A percentile compares a stretch with the other conserved stretches of the same genome.
These are phyloP conservation scores for Hemileccinum impolitum DNA, from an alignment of 768 basidiomycete genomes.

Conservation along the genomic window DNA sequence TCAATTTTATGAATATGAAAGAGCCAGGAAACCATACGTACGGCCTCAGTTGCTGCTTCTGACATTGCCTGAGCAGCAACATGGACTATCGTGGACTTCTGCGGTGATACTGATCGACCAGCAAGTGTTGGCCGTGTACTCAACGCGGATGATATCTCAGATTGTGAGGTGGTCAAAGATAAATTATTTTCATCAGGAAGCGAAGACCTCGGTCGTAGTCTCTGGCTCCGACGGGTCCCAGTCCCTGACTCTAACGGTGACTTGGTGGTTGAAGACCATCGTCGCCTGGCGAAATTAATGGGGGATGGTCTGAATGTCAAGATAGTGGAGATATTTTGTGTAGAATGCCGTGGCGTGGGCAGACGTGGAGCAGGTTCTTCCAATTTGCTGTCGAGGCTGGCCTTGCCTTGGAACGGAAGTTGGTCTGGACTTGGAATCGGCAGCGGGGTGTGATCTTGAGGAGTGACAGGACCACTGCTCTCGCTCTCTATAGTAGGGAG, in stretches of 20 bases:
- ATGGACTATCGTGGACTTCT: constrained; percentile 24
- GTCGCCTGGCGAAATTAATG: constrained; percentile 58
- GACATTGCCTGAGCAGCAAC: constrained; percentile 20
- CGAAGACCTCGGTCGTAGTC: constrained; percentile 31
- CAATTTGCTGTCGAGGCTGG: constrained; percentile 15
- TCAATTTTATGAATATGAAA: constrained; percentile 32
- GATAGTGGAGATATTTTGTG: constrained; percentile 34
- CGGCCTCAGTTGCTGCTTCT: constrained; percentile 29
- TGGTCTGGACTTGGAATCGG: constrained; percentile 36
- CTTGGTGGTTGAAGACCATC: constrained; percentile 48
- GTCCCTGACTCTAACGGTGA: constrained; percentile 34
- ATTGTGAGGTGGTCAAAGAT: constrained; percentile 24
- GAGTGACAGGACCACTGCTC: constrained; percentile 50
- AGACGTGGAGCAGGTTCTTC: constrained; percentile 22
- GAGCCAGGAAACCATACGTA: constrained; percentile 26
- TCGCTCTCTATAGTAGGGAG: constrained; percentile 45
- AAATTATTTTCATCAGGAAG: constrained; percentile 30
- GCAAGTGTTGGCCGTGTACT: constrained; percentile 30
- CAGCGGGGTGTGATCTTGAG: constrained; percentile 48
- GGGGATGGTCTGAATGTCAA: constrained; percentile 61
- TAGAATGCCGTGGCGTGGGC: constrained; percentile 22
- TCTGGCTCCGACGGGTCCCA: constrained; percentile 34
- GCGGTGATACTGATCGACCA: constrained; percentile 33
- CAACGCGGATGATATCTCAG: constrained; percentile 28
- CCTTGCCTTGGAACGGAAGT: constrained; percentile 21